A percentile compares a stretch with the other conserved stretches of the same genome.
Conservation (phyloP, 1,284 basidiomycete species). For the Austroboletus niveus region DNA sequence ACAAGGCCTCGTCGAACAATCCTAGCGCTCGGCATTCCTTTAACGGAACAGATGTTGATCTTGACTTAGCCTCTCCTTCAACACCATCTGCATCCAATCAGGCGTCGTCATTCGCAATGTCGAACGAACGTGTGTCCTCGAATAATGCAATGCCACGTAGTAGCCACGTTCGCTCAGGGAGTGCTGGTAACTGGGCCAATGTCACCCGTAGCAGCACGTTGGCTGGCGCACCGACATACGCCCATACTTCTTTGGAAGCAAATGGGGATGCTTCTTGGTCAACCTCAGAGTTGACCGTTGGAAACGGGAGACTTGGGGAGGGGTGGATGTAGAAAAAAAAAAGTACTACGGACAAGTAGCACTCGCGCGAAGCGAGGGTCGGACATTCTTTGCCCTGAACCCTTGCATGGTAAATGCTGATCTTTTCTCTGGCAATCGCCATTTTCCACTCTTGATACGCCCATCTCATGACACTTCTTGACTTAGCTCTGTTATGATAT, state of each 20-base stretch:
- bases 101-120: slow-evolving; percentile 45
- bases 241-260: slow-evolving; percentile 48
- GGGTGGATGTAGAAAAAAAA: slow-evolving; percentile 39
- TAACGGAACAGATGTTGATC: slow-evolving; percentile 63
- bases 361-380: slow-evolving; percentile 11
- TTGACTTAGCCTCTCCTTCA: slow-evolving; percentile 52
- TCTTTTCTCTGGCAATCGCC: slow-evolving; percentile 4
- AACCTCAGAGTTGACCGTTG: slow-evolving; percentile 57
- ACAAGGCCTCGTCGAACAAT: slow-evolving; percentile 50
- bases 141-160: slow-evolving; percentile 40
- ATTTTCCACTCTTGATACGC: slow-evolving; percentile 16
- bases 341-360: slow-evolving; percentile 6
- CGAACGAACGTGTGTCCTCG: slow-evolving; percentile 34
- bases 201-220: slow-evolving; percentile 55
- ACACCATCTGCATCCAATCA: slow-evolving; percentile 41
- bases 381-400: slow-evolving; percentile 21
- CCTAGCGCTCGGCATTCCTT: slow-evolving; percentile 67
- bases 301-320: slow-evolving; percentile 56
- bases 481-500: slow-evolving; percentile 38
- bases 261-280: slow-evolving; percentile 66
- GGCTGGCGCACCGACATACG: slow-evolving; percentile 48
- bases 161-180: slow-evolving; percentile 73
- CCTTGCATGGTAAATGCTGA: slow-evolving; percentile 3
- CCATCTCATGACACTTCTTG: slow-evolving; percentile 38
- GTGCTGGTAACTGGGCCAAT: slow-evolving; percentile 73